Percentiles rank a stretch among this genome's conserved stretches.
phyloP scores from a whole-genome alignment of 495 filamentous ascomycete species.

The Talaromyces thailandensis region DNA sequence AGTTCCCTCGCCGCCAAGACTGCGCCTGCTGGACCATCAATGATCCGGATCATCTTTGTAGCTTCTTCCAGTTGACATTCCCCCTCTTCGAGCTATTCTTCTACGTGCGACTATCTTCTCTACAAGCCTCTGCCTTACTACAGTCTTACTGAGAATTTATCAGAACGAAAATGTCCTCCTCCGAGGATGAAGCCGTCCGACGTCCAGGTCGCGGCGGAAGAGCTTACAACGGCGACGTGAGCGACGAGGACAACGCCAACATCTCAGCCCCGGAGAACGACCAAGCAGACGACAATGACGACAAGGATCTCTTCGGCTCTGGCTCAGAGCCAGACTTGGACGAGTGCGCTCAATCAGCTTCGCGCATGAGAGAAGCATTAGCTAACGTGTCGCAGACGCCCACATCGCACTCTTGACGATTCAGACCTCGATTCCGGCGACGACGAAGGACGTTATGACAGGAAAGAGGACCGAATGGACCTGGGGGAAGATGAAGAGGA shows the following conservation, averaged over 20 bases:
- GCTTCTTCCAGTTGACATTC: not conserved
- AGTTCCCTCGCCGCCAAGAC: not conserved
- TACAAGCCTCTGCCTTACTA: not conserved
- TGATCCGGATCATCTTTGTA: not conserved
- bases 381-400: constrained; percentile 30
- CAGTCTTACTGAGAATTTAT: not conserved
- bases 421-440: constrained; percentile 75
- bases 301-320: constrained; percentile 61
- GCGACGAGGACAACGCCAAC: constrained; percentile 33
- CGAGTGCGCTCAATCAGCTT: constrained; percentile 21
- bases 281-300: constrained; percentile 22
- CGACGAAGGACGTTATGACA: constrained; percentile 51
- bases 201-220: constrained; percentile 26
- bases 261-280: not conserved
- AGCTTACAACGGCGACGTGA: constrained; percentile 28
- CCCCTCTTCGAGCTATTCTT: not conserved
- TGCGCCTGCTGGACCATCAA: not conserved
- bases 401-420: constrained; percentile 55
- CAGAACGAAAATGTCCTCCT: constrained; percentile 25
- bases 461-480: constrained; percentile 36
- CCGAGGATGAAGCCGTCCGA: constrained; percentile 35
- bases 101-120: not conserved
- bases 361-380: constrained; percentile 34
- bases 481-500: constrained; percentile 33
- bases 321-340: constrained; percentile 33